Evolutionary conservation across 2,329 filamentous ascomycete species (phyloP).

Genomic region (Penicillium sp.): DNA sequence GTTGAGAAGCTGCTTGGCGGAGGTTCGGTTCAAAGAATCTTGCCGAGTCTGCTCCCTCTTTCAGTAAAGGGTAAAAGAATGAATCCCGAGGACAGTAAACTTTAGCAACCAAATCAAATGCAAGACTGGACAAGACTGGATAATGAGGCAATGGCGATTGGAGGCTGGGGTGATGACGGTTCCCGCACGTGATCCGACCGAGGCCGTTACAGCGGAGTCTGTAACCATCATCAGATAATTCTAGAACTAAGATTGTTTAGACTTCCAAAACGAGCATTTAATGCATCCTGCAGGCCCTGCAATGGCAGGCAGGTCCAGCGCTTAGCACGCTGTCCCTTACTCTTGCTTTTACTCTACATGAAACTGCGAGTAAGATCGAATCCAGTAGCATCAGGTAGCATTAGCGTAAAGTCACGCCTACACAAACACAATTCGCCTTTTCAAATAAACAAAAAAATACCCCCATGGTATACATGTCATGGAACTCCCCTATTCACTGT

Average conservation of each 20-base stretch:
- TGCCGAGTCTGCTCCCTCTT: neutral
- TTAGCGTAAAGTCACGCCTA: conserved; percentile 21
- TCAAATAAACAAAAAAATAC: conserved; percentile 19
- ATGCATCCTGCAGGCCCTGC: neutral
- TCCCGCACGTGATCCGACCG: conserved; percentile 21
- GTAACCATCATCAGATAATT: neutral
- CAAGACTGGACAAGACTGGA: neutral
- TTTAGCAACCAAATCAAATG: neutral
- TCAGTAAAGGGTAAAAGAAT: neutral
- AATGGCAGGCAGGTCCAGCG: conserved; percentile 1
- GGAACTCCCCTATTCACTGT: conserved; percentile 10
- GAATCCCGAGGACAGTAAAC: neutral
- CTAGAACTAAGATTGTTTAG: neutral
- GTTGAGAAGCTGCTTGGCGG: conserved; percentile 6
- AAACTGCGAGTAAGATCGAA: conserved; percentile 2
- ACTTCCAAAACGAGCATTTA: neutral
- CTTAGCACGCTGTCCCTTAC: neutral
- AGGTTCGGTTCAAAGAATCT: neutral
- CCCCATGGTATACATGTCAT: conserved; percentile 25
- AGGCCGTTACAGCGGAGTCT: conserved; percentile 9
- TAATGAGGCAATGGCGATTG: conserved; percentile 3
- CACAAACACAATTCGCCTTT: conserved; percentile 24
- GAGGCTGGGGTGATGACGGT: conserved; percentile 14
- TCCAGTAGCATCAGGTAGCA: conserved; percentile 21
- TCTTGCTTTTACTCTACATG: neutral